These are phyloP conservation scores for Cladosporium oxysporum DNA, from an alignment of 2,329 filamentous ascomycete species.

Conservation along the genomic window DNA sequence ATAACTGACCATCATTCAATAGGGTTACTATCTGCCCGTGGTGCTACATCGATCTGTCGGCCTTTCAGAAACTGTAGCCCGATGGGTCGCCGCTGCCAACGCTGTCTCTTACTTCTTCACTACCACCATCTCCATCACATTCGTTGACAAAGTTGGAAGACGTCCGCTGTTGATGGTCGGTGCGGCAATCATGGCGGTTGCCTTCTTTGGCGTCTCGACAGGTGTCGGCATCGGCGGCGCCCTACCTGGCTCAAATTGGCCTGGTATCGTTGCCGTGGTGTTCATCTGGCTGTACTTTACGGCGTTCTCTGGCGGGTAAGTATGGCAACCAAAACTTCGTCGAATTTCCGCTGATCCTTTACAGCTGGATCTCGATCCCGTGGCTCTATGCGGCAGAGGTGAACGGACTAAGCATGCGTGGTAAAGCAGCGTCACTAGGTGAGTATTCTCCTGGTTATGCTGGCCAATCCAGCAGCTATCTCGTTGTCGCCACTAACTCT, in stretches of 20 bases:
- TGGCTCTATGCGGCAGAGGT: conserved; percentile 35
- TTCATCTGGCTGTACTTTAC: conserved; percentile 71
- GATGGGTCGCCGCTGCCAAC: conserved; percentile 47
- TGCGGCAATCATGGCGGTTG: conserved; percentile 47
- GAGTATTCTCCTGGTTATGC: background rate
- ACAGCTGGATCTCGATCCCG: conserved; percentile 29
- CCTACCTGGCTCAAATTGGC: conserved; percentile 35
- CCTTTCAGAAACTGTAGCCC: conserved; percentile 37
- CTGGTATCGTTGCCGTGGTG: conserved; percentile 52
- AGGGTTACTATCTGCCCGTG: conserved; percentile 46
- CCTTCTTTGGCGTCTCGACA: conserved; percentile 35
- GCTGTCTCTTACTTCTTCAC: conserved; percentile 57
- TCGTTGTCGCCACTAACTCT: background rate
- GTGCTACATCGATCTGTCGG: conserved; percentile 55
- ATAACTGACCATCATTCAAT: background rate
- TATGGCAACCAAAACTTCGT: background rate
- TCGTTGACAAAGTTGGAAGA: conserved; percentile 62
- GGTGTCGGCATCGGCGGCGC: conserved; percentile 37
- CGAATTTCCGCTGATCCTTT: background rate
- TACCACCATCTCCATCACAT: conserved; percentile 61
- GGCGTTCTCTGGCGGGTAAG: conserved; percentile 62
- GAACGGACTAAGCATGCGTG: conserved; percentile 55
- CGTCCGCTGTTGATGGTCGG: conserved; percentile 44
- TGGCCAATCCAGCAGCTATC: background rate
- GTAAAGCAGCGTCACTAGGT: conserved; percentile 52